A percentile compares a stretch with the other conserved stretches of the same genome.
Evolutionary conservation across 2,329 filamentous ascomycete genomes (phyloP).

Genomic region (Fusarium sp.): DNA sequence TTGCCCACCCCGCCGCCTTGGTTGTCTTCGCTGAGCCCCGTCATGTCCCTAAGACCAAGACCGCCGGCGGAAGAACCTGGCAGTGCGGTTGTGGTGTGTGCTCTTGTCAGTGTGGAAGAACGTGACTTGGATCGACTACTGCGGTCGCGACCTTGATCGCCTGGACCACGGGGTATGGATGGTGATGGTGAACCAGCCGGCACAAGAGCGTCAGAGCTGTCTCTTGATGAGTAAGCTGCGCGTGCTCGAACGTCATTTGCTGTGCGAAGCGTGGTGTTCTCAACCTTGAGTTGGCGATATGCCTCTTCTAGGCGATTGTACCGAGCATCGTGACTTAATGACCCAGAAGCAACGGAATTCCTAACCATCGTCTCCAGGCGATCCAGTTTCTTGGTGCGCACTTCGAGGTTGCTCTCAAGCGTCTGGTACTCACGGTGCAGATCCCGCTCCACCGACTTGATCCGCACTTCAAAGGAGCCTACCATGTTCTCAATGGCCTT

Average conservation of each 20-base stretch:
- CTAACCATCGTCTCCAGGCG: constrained; percentile 85
- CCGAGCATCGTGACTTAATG: constrained; percentile 60
- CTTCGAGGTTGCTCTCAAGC: constrained; percentile 84
- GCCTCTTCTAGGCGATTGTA: constrained; percentile 71
- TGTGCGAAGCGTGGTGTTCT: constrained; percentile 78
- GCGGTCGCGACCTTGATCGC: constrained; percentile 63
- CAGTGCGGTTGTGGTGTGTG: constrained; percentile 50
- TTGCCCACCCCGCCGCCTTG: constrained; percentile 48
- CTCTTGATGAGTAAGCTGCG: constrained; percentile 59
- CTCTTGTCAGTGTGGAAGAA: constrained; percentile 52
- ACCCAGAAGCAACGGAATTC: constrained; percentile 70
- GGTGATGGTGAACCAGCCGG: constrained; percentile 67
- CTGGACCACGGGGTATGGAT: constrained; percentile 65
- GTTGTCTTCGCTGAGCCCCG: constrained; percentile 44
- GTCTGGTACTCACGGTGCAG: constrained; percentile 92
- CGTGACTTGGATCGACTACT: constrained; percentile 52
- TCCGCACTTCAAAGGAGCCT: constrained; percentile 81
- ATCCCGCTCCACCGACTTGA: constrained; percentile 89
- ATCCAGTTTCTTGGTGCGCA: constrained; percentile 87
- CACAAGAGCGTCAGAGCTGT: constrained; percentile 57
- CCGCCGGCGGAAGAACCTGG: constrained; percentile 45
- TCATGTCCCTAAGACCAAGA: constrained; percentile 50
- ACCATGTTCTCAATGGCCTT: constrained; percentile 89
- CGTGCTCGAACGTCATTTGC: constrained; percentile 71
- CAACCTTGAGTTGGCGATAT: constrained; percentile 74